A percentile compares a stretch with the other conserved stretches of the same genome.
Evolutionary conservation across 441 rosid species (phyloP).

Genomic region (Hypseocharis bilobata): DNA sequence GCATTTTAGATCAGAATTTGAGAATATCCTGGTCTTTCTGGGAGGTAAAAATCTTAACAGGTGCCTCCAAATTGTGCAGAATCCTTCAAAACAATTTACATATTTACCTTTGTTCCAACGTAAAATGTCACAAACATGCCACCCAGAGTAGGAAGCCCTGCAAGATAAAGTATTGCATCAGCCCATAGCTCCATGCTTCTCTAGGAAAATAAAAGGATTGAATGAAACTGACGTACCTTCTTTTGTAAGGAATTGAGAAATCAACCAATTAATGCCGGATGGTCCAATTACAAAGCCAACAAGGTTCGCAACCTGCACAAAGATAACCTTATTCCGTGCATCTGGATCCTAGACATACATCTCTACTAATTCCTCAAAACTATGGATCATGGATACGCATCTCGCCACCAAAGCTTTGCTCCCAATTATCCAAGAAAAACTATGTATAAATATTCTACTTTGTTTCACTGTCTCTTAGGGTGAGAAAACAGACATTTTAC

Average conservation of each 20-base stretch:
- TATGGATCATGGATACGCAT: too few relatives aligned
- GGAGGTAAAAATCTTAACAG: background rate
- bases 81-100: background rate
- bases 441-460: too few relatives aligned
- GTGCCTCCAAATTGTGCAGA: background rate
- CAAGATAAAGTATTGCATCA: conserved; percentile 17
- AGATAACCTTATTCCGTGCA: conserved; percentile 5
- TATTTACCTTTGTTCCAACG: conserved; percentile 64
- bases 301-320: conserved; percentile 72
- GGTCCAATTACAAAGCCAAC: conserved; percentile 90
- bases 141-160: conserved; percentile 55
- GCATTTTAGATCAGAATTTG: conserved; percentile 3
- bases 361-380: too few relatives aligned
- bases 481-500: too few relatives aligned
- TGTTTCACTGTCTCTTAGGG: too few relatives aligned
- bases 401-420: too few relatives aligned
- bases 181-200: background rate
- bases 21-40: background rate
- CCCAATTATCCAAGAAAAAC: too few relatives aligned
- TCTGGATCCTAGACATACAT: background rate
- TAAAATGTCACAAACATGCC: conserved; percentile 62
- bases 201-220: background rate
- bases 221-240: conserved; percentile 44
- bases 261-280: conserved; percentile 63
- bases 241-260: conserved; percentile 47